phyloP scores from a whole-genome alignment of 805 yeast genomes.

The Wickerhamiella slavikovae region DNA sequence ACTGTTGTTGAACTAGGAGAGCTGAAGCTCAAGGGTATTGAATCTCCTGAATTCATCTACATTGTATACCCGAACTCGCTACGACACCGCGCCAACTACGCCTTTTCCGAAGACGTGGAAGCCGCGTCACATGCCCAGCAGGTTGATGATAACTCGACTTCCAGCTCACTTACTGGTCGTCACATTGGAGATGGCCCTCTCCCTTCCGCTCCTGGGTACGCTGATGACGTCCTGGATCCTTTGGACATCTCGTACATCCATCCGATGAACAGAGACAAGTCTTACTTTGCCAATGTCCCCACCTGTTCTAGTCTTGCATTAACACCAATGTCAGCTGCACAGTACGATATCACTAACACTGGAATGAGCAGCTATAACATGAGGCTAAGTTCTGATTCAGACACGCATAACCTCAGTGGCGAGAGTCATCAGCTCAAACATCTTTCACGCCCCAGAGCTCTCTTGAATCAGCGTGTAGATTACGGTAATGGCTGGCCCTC shows the following conservation, averaged over 20 bases:
- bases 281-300: too few species aligned
- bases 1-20: constrained; percentile 56
- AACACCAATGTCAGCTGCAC: too few species aligned
- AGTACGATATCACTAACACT: too few species aligned
- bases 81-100: constrained; percentile 27
- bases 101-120: constrained; percentile 4
- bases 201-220: constrained; percentile 16
- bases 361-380: too few species aligned
- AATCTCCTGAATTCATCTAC: constrained; percentile 75
- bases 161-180: background rate
- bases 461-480: background rate
- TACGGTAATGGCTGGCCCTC: background rate
- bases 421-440: background rate
- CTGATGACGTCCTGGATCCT: constrained; percentile 7
- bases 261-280: background rate
- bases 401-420: too few species aligned
- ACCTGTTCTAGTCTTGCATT: too few species aligned
- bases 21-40: constrained; percentile 78
- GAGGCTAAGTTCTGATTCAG: too few species aligned
- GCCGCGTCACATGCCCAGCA: background rate
- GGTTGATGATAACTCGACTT: constrained; percentile 13
- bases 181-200: constrained; percentile 7
- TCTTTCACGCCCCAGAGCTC: background rate
- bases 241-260: constrained; percentile 6
- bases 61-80: constrained; percentile 52